phyloP scores from a whole-genome alignment of 2,329 filamentous ascomycete species.

The Fusarium domesticum region DNA sequence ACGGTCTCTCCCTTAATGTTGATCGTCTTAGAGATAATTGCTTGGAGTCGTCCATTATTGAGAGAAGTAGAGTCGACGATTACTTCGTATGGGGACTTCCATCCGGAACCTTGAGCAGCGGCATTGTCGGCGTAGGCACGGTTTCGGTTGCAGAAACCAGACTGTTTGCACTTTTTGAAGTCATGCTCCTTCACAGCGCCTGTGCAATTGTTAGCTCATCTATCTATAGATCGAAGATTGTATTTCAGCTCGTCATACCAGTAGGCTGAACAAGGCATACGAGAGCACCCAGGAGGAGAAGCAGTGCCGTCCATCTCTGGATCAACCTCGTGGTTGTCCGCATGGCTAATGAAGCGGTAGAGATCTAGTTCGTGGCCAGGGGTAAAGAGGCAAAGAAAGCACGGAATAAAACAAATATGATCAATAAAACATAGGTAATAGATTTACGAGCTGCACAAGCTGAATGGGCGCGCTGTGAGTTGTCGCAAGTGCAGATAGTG shows the following conservation, averaged over 20 bases:
- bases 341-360: constrained; percentile 42
- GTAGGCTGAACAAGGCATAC: constrained; percentile 61
- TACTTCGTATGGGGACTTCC: constrained; percentile 79
- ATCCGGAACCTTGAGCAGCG: constrained; percentile 60
- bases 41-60: constrained; percentile 75
- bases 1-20: constrained; percentile 62
- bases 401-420: constrained; percentile 1
- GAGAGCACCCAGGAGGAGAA: constrained; percentile 58
- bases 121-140: constrained; percentile 82
- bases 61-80: constrained; percentile 69
- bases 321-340: constrained; percentile 49
- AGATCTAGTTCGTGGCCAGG: constrained; percentile 9
- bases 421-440: constrained; percentile 5
- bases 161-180: constrained; percentile 95
- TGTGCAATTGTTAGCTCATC: constrained; percentile 37
- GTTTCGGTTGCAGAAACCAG: constrained; percentile 96
- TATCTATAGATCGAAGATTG: not conserved
- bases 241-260: constrained; percentile 46
- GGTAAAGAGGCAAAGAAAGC: constrained; percentile 9
- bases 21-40: constrained; percentile 76
- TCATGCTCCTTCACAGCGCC: constrained; percentile 90
- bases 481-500: constrained; percentile 6
- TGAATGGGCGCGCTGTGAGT: constrained; percentile 2
- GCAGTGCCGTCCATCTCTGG: constrained; percentile 61
- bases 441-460: constrained; percentile 8